Evolutionary conservation across 202 grass and related monocot genomes (phyloP), one percentile per base, ranked within the genome.

Genomic region (Eragrostis tef): DNA sequence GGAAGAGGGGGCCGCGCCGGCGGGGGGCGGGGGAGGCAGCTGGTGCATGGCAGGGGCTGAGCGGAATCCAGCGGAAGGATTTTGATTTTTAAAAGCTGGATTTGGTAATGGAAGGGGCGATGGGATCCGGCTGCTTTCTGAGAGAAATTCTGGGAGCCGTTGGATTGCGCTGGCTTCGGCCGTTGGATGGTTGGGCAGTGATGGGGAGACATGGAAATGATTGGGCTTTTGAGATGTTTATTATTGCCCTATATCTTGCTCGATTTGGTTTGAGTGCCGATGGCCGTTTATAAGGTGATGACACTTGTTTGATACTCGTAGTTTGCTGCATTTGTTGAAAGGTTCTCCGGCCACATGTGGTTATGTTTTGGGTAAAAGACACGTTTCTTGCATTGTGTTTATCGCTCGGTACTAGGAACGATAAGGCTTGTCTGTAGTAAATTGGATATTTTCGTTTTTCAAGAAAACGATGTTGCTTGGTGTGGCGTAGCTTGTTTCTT

Each of bases 41-140:
- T 81, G 85, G 73, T 86, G 77, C 83, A 91, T 76, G 84, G 89
- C 46, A 78, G 86, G 46, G 80, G 77, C 41, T 81, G 49, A 42
- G 68, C 74, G 0, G 73, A 64, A 27, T 78, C 34, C 5, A 49
- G 31, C 3, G 42, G 46, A 7, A n/a, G 44, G 20, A 83, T 74
- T 84, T 79, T 34, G 68, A 79, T 88, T 88, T 88, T 82, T 22
- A 79, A 74, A 79, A 69, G 67, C 0, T 9, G 51, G 75, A 68
- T 74, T 79, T 79, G 61, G 51, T 15, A 77, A 68, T 17, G 85
- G 85, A 9, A 56, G 65, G 19, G 74, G 49, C 57, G 57, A 61
- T 46, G 67, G 78, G 3, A 34, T 16, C 19, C 69, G 76, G 11
- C 47, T 79, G 36, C 54, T 64, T 78, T 70, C 25, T 66, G 16